Conservation (phyloP, 2,329 filamentous ascomycete species). For the Pezicula rhizophila region DNA sequence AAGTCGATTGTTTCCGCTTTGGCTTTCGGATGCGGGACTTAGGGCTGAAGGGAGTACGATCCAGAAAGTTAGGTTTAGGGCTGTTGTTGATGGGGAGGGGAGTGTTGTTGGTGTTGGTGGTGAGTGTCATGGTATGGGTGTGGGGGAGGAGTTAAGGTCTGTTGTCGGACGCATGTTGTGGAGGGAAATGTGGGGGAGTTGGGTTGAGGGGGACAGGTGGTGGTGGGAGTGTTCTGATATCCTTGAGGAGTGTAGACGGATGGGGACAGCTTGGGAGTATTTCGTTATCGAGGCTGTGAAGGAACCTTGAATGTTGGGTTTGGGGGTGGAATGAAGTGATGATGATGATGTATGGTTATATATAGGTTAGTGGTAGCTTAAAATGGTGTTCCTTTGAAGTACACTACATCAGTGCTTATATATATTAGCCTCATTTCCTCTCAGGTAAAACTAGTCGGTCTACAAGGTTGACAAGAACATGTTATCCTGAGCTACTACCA, state of each 20-base stretch:
- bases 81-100: conserved; percentile 7
- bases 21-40: conserved; percentile 52
- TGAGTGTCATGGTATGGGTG: conserved; percentile 11
- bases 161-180: conserved; percentile 52
- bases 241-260: conserved; percentile 46
- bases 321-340: not conserved
- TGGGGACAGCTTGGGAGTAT: conserved; percentile 54
- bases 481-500: too few species aligned
- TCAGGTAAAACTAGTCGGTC: too few species aligned
- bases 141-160: conserved; percentile 41
- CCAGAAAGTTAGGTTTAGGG: conserved; percentile 18
- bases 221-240: conserved; percentile 57
- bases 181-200: conserved; percentile 52
- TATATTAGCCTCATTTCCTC: too few species aligned
- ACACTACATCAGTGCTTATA: too few species aligned
- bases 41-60: conserved; percentile 28
- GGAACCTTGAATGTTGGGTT: conserved; percentile 13
- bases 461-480: too few species aligned
- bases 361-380: too few species aligned
- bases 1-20: conserved; percentile 49
- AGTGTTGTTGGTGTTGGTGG: conserved; percentile 10
- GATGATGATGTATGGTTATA: not conserved
- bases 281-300: conserved; percentile 51
- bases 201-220: conserved; percentile 36
- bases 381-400: too few species aligned